A percentile compares a stretch with the other conserved stretches of the same genome.
These are phyloP conservation scores for Dryadomyces sulphureus DNA, from an alignment of 2,329 filamentous ascomycete genomes.

Conservation along the genomic window DNA sequence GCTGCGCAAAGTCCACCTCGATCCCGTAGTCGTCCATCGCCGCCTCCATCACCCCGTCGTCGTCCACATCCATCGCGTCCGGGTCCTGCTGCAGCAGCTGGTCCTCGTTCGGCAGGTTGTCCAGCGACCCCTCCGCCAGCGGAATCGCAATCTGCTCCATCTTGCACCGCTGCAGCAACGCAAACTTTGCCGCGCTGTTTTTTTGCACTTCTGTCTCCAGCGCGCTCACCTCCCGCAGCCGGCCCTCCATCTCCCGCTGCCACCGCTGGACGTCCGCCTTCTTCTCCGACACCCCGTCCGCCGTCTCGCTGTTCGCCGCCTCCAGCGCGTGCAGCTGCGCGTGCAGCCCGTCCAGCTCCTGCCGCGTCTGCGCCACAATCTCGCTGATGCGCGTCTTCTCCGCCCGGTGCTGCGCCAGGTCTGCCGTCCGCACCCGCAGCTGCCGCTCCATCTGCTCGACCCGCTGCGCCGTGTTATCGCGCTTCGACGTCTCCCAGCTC, in stretches of 20 bases:
- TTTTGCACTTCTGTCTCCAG: slow-evolving; percentile 80
- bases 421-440: slow-evolving; percentile 48
- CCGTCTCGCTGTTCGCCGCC: slow-evolving; percentile 51
- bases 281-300: slow-evolving; percentile 62
- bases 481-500: slow-evolving; percentile 39
- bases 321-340: slow-evolving; percentile 58
- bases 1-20: slow-evolving; percentile 65
- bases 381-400: slow-evolving; percentile 65
- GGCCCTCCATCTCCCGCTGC: slow-evolving; percentile 64
- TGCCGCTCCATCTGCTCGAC: slow-evolving; percentile 53
- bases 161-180: slow-evolving; percentile 73
- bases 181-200: slow-evolving; percentile 71
- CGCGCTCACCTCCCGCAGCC: slow-evolving; percentile 57
- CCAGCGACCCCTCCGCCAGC: slow-evolving; percentile 60
- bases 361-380: slow-evolving; percentile 55
- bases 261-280: slow-evolving; percentile 70
- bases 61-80: slow-evolving; percentile 88
- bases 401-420: slow-evolving; percentile 54
- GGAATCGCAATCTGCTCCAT: slow-evolving; percentile 87
- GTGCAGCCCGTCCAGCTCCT: slow-evolving; percentile 61
- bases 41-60: slow-evolving; percentile 37
- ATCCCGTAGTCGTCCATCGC: slow-evolving; percentile 83
- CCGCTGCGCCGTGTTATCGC: slow-evolving; percentile 47
- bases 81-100: slow-evolving; percentile 60
- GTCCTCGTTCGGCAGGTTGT: slow-evolving; percentile 78